These are phyloP conservation scores for Chenopodium album DNA, from an alignment of 148 eudicot genomes.

Conservation along the genomic window DNA sequence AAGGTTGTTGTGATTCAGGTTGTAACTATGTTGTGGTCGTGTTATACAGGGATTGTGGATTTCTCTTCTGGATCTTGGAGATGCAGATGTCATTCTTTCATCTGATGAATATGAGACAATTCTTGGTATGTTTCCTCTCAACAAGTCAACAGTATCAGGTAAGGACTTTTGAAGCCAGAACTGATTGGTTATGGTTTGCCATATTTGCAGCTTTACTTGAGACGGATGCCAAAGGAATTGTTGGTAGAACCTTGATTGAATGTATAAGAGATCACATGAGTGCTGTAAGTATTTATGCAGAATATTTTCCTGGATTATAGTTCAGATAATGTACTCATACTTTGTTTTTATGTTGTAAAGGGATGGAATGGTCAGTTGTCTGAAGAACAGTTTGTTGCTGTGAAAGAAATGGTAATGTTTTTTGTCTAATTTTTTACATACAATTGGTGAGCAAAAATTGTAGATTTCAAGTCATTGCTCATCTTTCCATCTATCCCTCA, in stretches of 20 bases:
- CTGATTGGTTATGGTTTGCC: conserved; percentile 17
- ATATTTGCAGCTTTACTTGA: conserved; percentile 80
- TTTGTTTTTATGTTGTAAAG: conserved; percentile 35
- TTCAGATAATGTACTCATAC: conserved; percentile 13
- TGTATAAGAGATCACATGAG: conserved; percentile 89
- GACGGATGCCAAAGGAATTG: conserved; percentile 92
- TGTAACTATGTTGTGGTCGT: conserved; percentile 14
- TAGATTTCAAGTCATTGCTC: not conserved
- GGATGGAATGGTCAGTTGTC: conserved; percentile 84
- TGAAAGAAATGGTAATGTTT: conserved; percentile 74
- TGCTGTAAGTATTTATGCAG: conserved; percentile 44
- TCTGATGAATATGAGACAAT: conserved; percentile 97
- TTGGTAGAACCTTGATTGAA: conserved; percentile 89
- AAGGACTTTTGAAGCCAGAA: not conserved
- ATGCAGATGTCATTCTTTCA: conserved; percentile 82
- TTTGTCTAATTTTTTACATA: not conserved
- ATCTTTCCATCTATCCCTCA: not conserved
- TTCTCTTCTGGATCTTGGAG: conserved; percentile 72
- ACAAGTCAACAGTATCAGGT: not conserved
- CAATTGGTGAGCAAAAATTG: not conserved
- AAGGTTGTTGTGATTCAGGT: not conserved
- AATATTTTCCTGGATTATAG: conserved; percentile 14
- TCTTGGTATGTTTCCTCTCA: conserved; percentile 52
- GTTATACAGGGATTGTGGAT: conserved; percentile 73
- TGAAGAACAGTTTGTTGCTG: conserved; percentile 89